These are phyloP conservation scores for Ophiostoma triangulosporum DNA, from an alignment of 2,329 filamentous ascomycete species.

Conservation along the genomic window DNA sequence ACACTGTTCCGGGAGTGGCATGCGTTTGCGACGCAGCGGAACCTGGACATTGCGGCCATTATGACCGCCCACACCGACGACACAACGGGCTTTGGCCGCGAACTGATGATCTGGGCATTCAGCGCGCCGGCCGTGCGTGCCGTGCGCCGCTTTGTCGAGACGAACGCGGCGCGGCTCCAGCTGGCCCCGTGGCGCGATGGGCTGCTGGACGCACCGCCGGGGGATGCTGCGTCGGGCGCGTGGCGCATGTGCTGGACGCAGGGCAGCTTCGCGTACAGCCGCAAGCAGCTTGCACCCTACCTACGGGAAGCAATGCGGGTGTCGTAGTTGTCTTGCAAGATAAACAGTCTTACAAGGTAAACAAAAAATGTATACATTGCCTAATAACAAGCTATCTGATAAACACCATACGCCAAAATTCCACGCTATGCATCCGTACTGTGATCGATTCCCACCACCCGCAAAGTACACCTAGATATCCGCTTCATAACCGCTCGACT, in stretches of 20 bases:
- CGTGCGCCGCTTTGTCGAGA: conserved; percentile 39
- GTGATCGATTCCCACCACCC: background rate
- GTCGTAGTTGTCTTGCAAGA: too few relatives aligned
- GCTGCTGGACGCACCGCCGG: conserved; percentile 25
- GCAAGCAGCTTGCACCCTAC: conserved; percentile 58
- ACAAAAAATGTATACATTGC: too few relatives aligned
- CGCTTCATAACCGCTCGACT: background rate
- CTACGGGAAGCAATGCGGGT: conserved; percentile 41
- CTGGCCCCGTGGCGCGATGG: conserved; percentile 42
- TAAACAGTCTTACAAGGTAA: too few relatives aligned
- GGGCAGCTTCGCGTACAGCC: conserved; percentile 43
- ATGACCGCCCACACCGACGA: conserved; percentile 53
- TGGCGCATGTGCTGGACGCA: conserved; percentile 56
- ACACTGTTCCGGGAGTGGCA: conserved; percentile 35
- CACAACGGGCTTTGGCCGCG: conserved; percentile 39
- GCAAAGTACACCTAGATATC: background rate
- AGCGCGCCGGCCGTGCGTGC: conserved; percentile 34
- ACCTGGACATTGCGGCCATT: conserved; percentile 48
- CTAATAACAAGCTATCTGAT: too few relatives aligned
- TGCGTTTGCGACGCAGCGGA: conserved; percentile 40
- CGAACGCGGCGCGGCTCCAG: conserved; percentile 34
- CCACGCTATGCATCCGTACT: background rate
- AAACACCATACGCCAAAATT: background rate
- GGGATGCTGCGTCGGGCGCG: conserved; percentile 18
- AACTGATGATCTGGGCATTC: conserved; percentile 54